Evolutionary conservation across 2,329 filamentous ascomycete species (phyloP).

Genomic region (Penicillium sp.): DNA sequence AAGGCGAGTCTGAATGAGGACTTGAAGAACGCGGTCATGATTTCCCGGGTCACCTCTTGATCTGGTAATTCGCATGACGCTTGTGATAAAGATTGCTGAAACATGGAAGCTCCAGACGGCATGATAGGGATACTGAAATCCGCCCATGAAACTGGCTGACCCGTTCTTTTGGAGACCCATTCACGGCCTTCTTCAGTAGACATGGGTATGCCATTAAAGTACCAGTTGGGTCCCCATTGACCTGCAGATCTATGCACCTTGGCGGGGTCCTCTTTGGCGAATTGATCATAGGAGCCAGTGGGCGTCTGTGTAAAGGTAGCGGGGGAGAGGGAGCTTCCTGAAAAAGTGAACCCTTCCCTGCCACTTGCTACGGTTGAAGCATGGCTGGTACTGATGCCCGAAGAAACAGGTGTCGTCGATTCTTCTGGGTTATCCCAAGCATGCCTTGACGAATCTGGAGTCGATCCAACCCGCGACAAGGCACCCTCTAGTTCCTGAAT

Average conservation of each 20-base stretch:
- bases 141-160: conserved; percentile 15
- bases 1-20: conserved; percentile 18
- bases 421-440: not conserved
- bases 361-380: conserved; percentile 1
- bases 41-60: conserved; percentile 8
- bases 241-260: not conserved
- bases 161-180: conserved; percentile 29
- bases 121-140: conserved; percentile 22
- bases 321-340: not conserved
- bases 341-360: not conserved
- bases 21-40: conserved; percentile 13
- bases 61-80: conserved; percentile 19
- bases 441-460: not conserved
- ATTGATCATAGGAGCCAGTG: not conserved
- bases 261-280: not conserved
- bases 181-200: conserved; percentile 20
- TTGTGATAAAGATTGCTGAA: conserved; percentile 4
- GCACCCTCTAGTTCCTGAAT: conserved; percentile 23
- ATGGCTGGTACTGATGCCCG: not conserved
- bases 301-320: not conserved
- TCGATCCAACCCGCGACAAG: conserved; percentile 7
- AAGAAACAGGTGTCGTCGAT: not conserved
- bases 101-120: not conserved
- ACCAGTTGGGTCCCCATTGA: conserved; percentile 30
- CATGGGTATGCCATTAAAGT: conserved; percentile 29